phyloP scores from a whole-genome alignment of 1,284 basidiomycete genomes.

The Cerrena zonata region DNA sequence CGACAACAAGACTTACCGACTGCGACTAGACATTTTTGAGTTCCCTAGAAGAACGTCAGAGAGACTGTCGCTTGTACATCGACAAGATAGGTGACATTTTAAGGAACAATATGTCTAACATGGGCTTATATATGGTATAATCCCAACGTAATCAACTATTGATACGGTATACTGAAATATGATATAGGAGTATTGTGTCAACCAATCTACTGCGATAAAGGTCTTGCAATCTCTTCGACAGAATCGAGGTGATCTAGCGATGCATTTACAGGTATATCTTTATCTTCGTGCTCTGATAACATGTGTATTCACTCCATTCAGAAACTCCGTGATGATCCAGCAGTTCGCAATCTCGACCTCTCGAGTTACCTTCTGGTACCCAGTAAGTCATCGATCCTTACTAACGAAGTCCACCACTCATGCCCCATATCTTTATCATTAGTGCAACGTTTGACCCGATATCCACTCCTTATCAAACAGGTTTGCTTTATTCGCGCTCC shows the following conservation, averaged over 20 bases:
- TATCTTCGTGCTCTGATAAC: background rate
- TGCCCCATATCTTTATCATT: conserved; percentile 1
- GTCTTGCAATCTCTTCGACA: conserved; percentile 73
- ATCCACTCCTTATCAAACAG: conserved; percentile 83
- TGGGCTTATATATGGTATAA: conserved; percentile 74
- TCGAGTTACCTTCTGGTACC: conserved; percentile 88
- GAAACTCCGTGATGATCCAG: conserved; percentile 68
- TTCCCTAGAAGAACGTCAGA: conserved; percentile 85
- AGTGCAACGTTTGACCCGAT: conserved; percentile 95
- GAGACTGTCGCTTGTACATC: conserved; percentile 83
- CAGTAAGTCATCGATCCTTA: conserved; percentile 47
- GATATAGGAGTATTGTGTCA: conserved; percentile 83
- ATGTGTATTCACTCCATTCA: conserved; percentile 23
- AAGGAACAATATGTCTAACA: conserved; percentile 64
- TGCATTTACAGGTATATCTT: conserved; percentile 58
- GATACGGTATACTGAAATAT: background rate
- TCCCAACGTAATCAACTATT: background rate
- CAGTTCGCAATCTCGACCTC: conserved; percentile 78
- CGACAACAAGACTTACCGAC: conserved; percentile 12
- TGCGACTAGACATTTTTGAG: conserved; percentile 66
- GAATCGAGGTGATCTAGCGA: conserved; percentile 58
- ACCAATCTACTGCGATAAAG: conserved; percentile 77
- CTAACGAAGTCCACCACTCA: background rate
- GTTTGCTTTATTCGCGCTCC: conserved; percentile 28
- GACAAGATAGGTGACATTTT: conserved; percentile 85